Percentiles rank a stretch among this genome's conserved stretches.
These are phyloP conservation scores for Solanum sparsipilum DNA, from an alignment of 257 asterid genomes.

Conservation along the genomic window DNA sequence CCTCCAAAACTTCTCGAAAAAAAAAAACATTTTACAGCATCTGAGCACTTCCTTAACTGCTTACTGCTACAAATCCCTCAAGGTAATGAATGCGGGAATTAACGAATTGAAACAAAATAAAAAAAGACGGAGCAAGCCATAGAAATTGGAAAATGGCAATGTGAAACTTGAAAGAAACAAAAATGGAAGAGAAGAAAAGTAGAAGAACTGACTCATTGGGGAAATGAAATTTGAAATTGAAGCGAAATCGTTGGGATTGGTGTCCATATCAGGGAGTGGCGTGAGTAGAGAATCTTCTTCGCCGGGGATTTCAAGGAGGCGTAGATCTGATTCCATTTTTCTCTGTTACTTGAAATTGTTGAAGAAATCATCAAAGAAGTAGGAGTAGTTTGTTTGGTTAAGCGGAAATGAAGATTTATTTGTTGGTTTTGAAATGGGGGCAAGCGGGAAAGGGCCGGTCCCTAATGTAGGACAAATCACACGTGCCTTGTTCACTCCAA, in stretches of 20 bases:
- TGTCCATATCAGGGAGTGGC: background rate
- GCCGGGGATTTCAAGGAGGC: background rate
- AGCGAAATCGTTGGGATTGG: background rate
- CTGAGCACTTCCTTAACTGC: background rate
- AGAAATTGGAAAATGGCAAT: background rate
- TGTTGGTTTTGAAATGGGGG: background rate
- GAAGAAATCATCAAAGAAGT: background rate
- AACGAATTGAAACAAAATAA: background rate
- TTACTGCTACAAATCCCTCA: background rate
- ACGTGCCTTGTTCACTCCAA: background rate
- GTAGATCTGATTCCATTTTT: background rate
- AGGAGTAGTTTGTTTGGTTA: background rate
- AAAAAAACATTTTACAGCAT: background rate
- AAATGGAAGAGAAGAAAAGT: background rate
- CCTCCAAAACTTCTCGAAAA: too few relatives aligned
- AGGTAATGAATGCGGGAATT: background rate
- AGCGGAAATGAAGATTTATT: background rate
- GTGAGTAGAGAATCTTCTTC: slow-evolving; percentile 7
- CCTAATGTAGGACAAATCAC: background rate
- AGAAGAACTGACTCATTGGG: background rate
- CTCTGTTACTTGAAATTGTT: background rate
- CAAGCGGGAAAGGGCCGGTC: slow-evolving; percentile 1
- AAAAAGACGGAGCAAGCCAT: background rate
- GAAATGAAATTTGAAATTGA: background rate
- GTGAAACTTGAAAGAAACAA: background rate